Evolutionary conservation across 805 yeast genomes (phyloP).

Genomic region (Saccharomyces jurei): DNA sequence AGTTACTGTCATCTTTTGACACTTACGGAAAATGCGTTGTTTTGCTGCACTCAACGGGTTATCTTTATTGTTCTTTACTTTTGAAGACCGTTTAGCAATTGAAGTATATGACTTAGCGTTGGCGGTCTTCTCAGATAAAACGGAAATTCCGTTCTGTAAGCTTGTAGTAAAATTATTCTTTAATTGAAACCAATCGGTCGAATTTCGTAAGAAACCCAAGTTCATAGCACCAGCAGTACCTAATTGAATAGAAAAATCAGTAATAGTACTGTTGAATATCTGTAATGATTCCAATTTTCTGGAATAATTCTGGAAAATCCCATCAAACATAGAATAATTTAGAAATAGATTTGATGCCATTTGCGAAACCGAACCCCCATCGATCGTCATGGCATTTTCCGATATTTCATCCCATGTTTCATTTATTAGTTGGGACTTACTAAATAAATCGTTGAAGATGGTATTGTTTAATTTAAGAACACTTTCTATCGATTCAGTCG

Average conservation of each 20-base stretch:
- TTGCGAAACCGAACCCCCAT: conserved; percentile 1
- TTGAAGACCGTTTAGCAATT: background rate
- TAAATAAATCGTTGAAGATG: conserved; percentile 5
- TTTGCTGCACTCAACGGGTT: background rate
- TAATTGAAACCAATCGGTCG: background rate
- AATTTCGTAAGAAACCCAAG: background rate
- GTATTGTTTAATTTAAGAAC: conserved; percentile 5
- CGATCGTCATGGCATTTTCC: conserved; percentile 7
- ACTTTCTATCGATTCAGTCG: conserved; percentile 2
- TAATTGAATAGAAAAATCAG: background rate
- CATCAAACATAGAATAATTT: conserved; percentile 7
- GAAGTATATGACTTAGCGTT: background rate
- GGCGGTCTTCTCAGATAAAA: background rate
- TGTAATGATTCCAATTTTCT: background rate
- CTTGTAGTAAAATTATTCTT: background rate
- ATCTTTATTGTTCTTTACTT: background rate
- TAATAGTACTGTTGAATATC: background rate
- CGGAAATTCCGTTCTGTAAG: background rate
- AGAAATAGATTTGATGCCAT: conserved; percentile 5
- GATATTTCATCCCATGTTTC: conserved; percentile 8
- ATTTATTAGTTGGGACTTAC: conserved; percentile 12
- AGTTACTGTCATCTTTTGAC: background rate
- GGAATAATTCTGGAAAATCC: conserved; percentile 3
- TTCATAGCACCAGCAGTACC: background rate
- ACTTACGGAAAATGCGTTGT: background rate